Evolutionary conservation across 2,329 filamentous ascomycete species (phyloP).

Genomic region (Colletotrichum eleusines): DNA sequence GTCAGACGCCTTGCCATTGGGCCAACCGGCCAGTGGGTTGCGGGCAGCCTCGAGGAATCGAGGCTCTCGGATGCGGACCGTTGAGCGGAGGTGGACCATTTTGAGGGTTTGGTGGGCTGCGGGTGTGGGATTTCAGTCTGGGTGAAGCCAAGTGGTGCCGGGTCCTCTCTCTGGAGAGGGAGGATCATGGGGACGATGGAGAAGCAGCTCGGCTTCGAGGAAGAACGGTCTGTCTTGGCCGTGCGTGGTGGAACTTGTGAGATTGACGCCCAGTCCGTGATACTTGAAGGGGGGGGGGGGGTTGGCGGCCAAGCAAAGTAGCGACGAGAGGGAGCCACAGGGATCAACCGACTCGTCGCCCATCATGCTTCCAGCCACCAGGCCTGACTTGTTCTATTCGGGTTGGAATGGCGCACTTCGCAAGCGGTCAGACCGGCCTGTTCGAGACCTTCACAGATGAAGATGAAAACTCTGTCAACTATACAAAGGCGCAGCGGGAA

Average conservation of each 20-base stretch:
- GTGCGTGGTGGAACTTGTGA: background rate
- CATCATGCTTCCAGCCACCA: background rate
- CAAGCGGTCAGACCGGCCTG: background rate
- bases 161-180: background rate
- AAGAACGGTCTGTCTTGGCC: background rate
- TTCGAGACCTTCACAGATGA: background rate
- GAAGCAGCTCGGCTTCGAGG: background rate
- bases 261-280: background rate
- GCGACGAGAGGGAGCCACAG: background rate
- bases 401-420: background rate
- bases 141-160: background rate
- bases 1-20: slow-evolving; percentile 56
- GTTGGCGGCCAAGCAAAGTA: background rate
- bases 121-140: background rate
- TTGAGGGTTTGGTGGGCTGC: background rate
- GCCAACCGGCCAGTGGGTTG: slow-evolving; percentile 44
- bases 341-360: background rate
- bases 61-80: background rate
- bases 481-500: background rate
- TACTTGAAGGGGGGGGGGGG: background rate
- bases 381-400: background rate
- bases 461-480: background rate
- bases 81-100: slow-evolving; percentile 1
- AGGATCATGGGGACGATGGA: background rate
- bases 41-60: background rate